Evolutionary conservation across 2,329 filamentous ascomycete species (phyloP), one percentile per base, ranked within the genome.

Genomic region (Pyricularia sp.): DNA sequence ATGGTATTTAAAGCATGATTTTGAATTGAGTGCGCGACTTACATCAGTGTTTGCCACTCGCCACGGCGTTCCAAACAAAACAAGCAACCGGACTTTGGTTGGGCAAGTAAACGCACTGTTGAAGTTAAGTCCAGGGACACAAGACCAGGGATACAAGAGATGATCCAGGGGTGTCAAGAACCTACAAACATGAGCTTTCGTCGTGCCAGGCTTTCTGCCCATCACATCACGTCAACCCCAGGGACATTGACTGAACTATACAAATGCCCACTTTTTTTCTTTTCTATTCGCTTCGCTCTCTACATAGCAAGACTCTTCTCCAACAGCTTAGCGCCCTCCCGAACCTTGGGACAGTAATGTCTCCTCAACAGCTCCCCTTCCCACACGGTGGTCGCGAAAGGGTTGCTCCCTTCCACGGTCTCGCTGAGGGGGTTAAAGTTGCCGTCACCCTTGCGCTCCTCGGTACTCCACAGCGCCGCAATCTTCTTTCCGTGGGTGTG

Each of bases 361-460:
- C 86, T 85, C 76, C 90, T 85, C 74, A 99, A 78, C 69, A 99
- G 77, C 81, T 98, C 95, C 0, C 92, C 93, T 77, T 98, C 95
- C 95, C 94, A 99, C 0, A 96, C 85, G 0, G 93, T 97, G 4
- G 89, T 88, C 0, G 94, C 92, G 79, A 95, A 97, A 0, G 94
- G 93, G 79, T 98, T 98, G 73, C 90, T 94, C 9, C 87, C 89
- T 79, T 97, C 94, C 3, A 96, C 86, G 72, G 90, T 92, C 31
- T 85, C 84, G 64, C 88, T 88, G 63, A 90, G 78, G 0, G 93
- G 84, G 78, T 94, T 91, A 75, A 92, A 98, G 0, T 90, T 87
- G 2, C 95, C 95, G 77, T 98, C 94, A 7, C 94, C 94, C 77
- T 92, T 91, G 66, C 94, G 85, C 81, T 98, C 95, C 77, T 98